A percentile compares a stretch with the other conserved stretches of the same genome.
Evolutionary conservation across 768 basidiomycete genomes (phyloP).

Genomic region (Polyporus arcularius): DNA sequence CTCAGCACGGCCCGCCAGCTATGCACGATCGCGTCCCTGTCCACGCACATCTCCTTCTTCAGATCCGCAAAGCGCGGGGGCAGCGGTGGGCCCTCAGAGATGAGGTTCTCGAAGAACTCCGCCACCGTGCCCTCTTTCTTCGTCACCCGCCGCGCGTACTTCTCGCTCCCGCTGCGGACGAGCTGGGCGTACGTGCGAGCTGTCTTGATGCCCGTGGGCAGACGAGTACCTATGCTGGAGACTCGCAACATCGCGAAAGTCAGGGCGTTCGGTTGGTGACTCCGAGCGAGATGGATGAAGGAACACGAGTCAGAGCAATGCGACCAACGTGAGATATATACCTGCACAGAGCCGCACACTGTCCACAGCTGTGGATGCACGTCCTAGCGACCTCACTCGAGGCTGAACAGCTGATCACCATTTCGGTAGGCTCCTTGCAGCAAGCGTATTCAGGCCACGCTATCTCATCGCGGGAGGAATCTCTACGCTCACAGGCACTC

Average conservation of each 20-base stretch:
- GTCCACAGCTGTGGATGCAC: too few relatives aligned
- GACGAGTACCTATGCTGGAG: background rate
- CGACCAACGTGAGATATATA: too few relatives aligned
- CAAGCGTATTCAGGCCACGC: too few relatives aligned
- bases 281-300: background rate
- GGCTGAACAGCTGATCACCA: too few relatives aligned
- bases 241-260: background rate
- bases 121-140: conserved; percentile 44
- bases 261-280: too few relatives aligned
- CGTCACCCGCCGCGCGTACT: background rate
- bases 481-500: too few relatives aligned
- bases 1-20: conserved; percentile 58
- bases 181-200: background rate
- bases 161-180: background rate
- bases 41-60: conserved; percentile 54
- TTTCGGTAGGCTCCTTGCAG: too few relatives aligned
- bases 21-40: conserved; percentile 41
- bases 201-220: background rate
- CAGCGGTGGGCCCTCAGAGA: conserved; percentile 41
- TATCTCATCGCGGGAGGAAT: too few relatives aligned
- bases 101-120: conserved; percentile 48
- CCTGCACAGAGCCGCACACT: too few relatives aligned
- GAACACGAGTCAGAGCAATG: background rate
- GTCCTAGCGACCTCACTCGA: too few relatives aligned
- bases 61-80: conserved; percentile 60